A percentile compares a stretch with the other conserved stretches of the same genome.
These are phyloP conservation scores for Sphagnurus paluster DNA, from an alignment of 1,284 basidiomycete species.

Conservation along the genomic window DNA sequence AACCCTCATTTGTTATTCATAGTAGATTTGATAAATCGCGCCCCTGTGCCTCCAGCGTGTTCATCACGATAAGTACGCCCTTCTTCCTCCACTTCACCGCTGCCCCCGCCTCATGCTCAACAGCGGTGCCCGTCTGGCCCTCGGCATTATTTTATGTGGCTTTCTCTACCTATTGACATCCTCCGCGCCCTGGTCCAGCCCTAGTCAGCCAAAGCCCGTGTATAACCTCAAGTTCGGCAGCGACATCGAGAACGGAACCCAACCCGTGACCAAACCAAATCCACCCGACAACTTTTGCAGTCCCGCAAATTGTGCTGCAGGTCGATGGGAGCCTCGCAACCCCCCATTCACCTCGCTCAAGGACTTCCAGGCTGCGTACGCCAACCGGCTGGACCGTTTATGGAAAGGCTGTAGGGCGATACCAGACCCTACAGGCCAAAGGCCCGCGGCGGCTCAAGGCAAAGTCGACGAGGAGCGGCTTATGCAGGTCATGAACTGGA, in stretches of 20 bases:
- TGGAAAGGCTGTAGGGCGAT: constrained; percentile 25
- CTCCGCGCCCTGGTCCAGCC: not conserved
- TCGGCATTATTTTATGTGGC: constrained; percentile 12
- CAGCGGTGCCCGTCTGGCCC: constrained; percentile 9
- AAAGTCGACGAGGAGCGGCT: constrained; percentile 23
- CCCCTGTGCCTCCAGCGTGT: no score
- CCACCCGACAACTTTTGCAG: constrained; percentile 16
- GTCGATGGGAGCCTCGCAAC: constrained; percentile 24
- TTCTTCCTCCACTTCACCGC: not conserved
- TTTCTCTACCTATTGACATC: constrained; percentile 14
- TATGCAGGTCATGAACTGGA: constrained; percentile 29
- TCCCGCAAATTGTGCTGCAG: constrained; percentile 22
- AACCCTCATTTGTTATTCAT: no score
- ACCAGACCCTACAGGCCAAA: constrained; percentile 8
- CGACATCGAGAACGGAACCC: constrained; percentile 4
- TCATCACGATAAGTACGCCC: not conserved
- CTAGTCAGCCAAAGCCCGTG: constrained; percentile 5
- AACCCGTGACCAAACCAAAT: constrained; percentile 4
- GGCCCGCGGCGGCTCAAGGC: constrained; percentile 10
- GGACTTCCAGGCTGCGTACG: constrained; percentile 22
- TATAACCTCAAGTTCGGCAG: constrained; percentile 6
- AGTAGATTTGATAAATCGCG: no score
- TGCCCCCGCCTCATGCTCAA: constrained; percentile 6
- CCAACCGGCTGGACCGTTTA: constrained; percentile 20
- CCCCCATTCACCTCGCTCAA: constrained; percentile 21